Evolutionary conservation across 768 basidiomycete species (phyloP).

Genomic region (Infundibulicybe gibba): DNA sequence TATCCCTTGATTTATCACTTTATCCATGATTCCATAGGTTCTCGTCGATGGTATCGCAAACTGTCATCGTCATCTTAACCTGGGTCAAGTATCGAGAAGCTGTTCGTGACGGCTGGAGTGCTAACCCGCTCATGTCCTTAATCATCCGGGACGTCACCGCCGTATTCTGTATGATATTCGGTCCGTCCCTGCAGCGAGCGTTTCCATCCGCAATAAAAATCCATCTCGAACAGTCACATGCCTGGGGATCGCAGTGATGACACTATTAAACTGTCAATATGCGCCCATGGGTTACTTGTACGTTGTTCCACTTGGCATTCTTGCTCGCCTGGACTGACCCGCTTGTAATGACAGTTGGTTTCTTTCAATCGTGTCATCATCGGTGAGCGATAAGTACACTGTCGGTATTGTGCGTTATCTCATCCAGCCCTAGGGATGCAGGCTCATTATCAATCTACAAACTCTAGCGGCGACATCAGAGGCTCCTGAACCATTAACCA

Average conservation of each 20-base stretch:
- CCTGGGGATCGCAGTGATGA: slow-evolving; percentile 14
- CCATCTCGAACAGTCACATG: slow-evolving; percentile 12
- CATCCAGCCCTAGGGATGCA: slow-evolving; percentile 14
- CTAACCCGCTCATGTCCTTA: slow-evolving; percentile 26
- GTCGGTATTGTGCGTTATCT: not conserved
- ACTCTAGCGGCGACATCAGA: too few species aligned
- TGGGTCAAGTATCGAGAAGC: slow-evolving; percentile 24
- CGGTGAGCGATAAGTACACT: slow-evolving; percentile 15
- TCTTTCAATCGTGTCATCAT: slow-evolving; percentile 21
- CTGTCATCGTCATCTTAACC: slow-evolving; percentile 26
- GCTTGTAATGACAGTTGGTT: slow-evolving; percentile 18
- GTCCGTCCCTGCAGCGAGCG: slow-evolving; percentile 14
- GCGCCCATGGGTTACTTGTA: slow-evolving; percentile 23
- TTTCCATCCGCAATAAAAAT: not conserved
- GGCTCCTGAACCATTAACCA: too few species aligned
- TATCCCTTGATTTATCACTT: too few species aligned
- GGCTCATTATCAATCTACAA: slow-evolving; percentile 20
- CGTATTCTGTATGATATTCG: slow-evolving; percentile 27
- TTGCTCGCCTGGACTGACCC: not conserved
- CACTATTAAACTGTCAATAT: slow-evolving; percentile 14
- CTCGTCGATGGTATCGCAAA: slow-evolving; percentile 23
- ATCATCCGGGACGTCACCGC: slow-evolving; percentile 34
- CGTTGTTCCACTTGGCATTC: slow-evolving; percentile 1
- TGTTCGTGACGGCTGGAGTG: slow-evolving; percentile 25
- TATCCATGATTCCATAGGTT: slow-evolving; percentile 17